phyloP scores from a whole-genome alignment of 192 early-diverging fungal species.

The Umbelopsis ramanniana region DNA sequence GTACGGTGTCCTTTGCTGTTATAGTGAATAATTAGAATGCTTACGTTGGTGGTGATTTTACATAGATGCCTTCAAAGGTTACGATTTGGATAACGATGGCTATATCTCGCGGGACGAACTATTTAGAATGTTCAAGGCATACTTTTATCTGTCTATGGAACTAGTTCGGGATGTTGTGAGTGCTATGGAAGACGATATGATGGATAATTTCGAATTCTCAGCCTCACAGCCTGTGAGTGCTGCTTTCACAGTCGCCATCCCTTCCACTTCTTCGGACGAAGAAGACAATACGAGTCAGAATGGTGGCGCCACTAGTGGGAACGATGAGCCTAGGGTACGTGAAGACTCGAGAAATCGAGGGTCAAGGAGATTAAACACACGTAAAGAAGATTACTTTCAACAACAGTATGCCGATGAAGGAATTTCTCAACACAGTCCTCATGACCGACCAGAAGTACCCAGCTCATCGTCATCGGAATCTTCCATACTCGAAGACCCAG shows the following conservation, averaged over 20 bases:
- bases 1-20: constrained; percentile 17
- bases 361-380: constrained; percentile 12
- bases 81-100: constrained; percentile 90
- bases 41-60: not conserved
- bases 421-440: not conserved
- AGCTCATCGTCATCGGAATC: constrained; percentile 1
- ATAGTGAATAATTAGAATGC: too few species aligned
- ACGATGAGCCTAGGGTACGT: not conserved
- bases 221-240: constrained; percentile 87
- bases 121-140: constrained; percentile 89
- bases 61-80: constrained; percentile 85
- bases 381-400: constrained; percentile 32
- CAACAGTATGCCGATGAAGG: constrained; percentile 26
- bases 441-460: not conserved
- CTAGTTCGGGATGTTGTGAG: constrained; percentile 89
- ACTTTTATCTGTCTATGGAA: constrained; percentile 88
- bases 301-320: not conserved
- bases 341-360: not conserved
- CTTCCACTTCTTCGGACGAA: constrained; percentile 45
- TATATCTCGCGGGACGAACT: constrained; percentile 84
- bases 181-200: constrained; percentile 86
- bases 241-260: constrained; percentile 86
- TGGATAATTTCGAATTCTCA: constrained; percentile 82
- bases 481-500: not conserved
- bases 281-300: constrained; percentile 23